Conservation (phyloP, 2,329 filamentous ascomycete species). For the Pseudogymnoascus destructans region DNA sequence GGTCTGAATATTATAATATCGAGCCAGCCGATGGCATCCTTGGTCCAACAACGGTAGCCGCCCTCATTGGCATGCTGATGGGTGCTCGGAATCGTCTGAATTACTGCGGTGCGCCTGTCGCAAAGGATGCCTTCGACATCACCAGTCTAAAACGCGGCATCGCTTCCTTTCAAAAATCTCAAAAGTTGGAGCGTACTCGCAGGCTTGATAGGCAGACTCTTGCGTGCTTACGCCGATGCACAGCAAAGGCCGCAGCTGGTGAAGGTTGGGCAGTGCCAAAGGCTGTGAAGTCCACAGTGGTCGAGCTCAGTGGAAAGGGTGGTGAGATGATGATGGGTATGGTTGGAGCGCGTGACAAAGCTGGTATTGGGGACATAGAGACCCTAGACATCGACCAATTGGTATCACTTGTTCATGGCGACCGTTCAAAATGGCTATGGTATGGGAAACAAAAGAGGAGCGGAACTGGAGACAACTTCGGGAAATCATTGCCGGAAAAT, state of each 20-base stretch:
- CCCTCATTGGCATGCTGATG: conserved; percentile 74
- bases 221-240: conserved; percentile 65
- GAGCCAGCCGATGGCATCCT: conserved; percentile 89
- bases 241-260: conserved; percentile 76
- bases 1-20: conserved; percentile 79
- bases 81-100: conserved; percentile 82
- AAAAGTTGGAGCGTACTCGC: conserved; percentile 66
- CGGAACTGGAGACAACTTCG: conserved; percentile 31
- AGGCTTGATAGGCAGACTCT: conserved; percentile 75
- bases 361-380: conserved; percentile 82
- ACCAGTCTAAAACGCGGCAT: conserved; percentile 72
- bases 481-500: conserved; percentile 35
- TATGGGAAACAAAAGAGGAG: conserved; percentile 71
- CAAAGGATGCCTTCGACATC: conserved; percentile 86
- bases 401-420: conserved; percentile 62
- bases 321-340: conserved; percentile 95
- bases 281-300: conserved; percentile 89
- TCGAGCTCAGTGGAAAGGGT: conserved; percentile 83
- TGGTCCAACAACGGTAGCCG: conserved; percentile 82
- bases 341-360: conserved; percentile 70
- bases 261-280: conserved; percentile 88
- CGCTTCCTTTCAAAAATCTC: conserved; percentile 75
- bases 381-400: conserved; percentile 82
- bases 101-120: conserved; percentile 68
- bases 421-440: conserved; percentile 89